phyloP scores from a whole-genome alignment of 108 stramenopile species.

The Skeletonema potamos region DNA sequence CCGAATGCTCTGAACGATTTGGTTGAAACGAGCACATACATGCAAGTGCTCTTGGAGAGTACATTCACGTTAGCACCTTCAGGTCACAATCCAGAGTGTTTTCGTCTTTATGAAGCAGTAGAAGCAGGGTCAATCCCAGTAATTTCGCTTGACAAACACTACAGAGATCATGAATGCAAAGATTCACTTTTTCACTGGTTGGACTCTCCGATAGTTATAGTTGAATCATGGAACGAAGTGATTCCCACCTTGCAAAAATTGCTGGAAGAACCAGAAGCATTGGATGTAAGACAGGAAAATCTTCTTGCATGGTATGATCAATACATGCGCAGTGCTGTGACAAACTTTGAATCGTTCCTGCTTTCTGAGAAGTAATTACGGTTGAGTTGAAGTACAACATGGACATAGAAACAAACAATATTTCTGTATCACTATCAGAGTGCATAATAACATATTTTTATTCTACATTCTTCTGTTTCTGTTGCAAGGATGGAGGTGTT shows the following conservation, averaged over 20 bases:
- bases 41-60: conserved; percentile 32
- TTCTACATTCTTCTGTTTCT: too few relatives aligned
- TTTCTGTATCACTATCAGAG: too few relatives aligned
- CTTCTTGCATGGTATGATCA: conserved; percentile 28
- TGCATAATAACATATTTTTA: too few relatives aligned
- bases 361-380: not conserved
- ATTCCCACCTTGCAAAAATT: conserved; percentile 13
- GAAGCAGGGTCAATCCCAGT: conserved; percentile 48
- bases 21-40: conserved; percentile 6
- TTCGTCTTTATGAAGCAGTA: conserved; percentile 49
- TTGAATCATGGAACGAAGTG: conserved; percentile 41
- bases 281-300: conserved; percentile 40
- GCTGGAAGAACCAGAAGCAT: conserved; percentile 25
- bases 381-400: too few relatives aligned
- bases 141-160: conserved; percentile 5
- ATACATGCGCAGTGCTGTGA: conserved; percentile 24
- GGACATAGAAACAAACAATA: too few relatives aligned
- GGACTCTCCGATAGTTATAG: conserved; percentile 31
- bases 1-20: not conserved
- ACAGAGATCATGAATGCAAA: conserved; percentile 29
- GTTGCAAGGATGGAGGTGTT: too few relatives aligned
- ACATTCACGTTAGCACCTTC: conserved; percentile 45
- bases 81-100: conserved; percentile 58
- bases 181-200: conserved; percentile 22
- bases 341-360: not conserved